Evolutionary conservation across 106 monocot genomes (phyloP), one percentile per base, ranked within the genome.

Genomic region (Platanthera zijinensis): DNA sequence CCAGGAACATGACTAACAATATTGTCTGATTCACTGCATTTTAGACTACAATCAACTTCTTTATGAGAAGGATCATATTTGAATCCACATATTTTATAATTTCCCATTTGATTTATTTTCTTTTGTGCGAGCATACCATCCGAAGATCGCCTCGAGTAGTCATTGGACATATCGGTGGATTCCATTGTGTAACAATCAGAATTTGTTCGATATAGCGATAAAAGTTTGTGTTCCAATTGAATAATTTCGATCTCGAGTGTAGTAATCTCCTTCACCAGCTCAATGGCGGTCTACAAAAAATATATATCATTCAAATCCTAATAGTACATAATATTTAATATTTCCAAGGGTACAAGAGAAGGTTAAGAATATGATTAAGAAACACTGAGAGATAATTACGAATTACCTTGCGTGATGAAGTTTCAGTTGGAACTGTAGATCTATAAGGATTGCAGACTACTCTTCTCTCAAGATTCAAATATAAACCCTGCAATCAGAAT

Each of bases 201-300:
- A 69, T 87, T 76, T 56, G 87, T 78, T 13, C 87, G 80, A 74
- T 96, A 93, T 52, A 89, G 75, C 14, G 94, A 89, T 52, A 95
- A 84, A 57, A 95, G 84, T 48, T 88, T 78, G 47, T 82, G 80
- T 66, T 95, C 95, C 83, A 90, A 79, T 80, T 85, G 77, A 10
- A 88, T 49, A 72, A 95, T 88, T 84, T 92, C 95, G 72, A 88
- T 14, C 76, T 95, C 95, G 30, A 92, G 87, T 14, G 77, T 77
- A 50, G 92, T 76, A 66, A 95, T 95, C 83, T 95, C 92, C 39
- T 82, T 83, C 15, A 90, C 80, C 39, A 95, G 73, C 30, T 92
- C 89, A 80, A 61, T 74, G 74, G 76, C 83, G 74, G 84, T 77
- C 92, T 95, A 85, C 50, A n/a, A 71, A 28, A 30, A 30, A 66